phyloP scores from a whole-genome alignment of 208 protist species.

The Leishmania tarentolae region DNA sequence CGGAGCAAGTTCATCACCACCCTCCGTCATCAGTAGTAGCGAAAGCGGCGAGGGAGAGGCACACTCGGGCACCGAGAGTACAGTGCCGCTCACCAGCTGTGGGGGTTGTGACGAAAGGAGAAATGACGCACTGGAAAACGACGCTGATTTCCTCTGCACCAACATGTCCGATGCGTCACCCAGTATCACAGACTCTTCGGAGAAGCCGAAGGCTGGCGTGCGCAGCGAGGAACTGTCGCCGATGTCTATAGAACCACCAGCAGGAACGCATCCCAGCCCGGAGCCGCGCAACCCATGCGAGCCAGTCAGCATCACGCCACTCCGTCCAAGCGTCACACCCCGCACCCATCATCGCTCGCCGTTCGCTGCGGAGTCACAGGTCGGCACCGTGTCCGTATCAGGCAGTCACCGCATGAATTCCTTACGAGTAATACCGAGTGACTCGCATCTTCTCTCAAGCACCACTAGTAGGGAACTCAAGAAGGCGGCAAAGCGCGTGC shows the following conservation, averaged over 20 bases:
- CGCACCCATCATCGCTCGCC: conserved; percentile 9
- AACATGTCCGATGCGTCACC: conserved; percentile 11
- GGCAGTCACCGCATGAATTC: not conserved
- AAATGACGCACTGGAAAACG: not conserved
- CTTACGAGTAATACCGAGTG: conserved; percentile 17
- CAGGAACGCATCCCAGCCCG: conserved; percentile 23
- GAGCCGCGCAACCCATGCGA: conserved; percentile 13
- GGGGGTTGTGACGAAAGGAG: not conserved
- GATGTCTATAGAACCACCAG: not conserved
- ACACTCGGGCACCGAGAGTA: not conserved
- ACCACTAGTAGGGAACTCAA: conserved; percentile 24
- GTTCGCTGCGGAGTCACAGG: not conserved
- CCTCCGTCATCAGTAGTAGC: not conserved
- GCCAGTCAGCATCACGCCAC: not conserved
- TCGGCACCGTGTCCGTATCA: not conserved
- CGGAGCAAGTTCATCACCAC: not conserved
- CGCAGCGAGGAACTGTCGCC: not conserved
- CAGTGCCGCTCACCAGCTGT: not conserved
- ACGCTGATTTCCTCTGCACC: conserved; percentile 23
- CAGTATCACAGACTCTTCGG: not conserved
- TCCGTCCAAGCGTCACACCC: not conserved
- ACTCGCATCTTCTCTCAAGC: conserved; percentile 35
- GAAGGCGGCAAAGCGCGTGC: conserved; percentile 31
- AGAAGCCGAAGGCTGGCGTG: not conserved
- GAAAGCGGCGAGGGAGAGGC: not conserved